Percentiles rank a stretch among this genome's conserved stretches.
Evolutionary conservation across 2,329 filamentous ascomycete genomes (phyloP).

Genomic region (Fusarium liriodendri): DNA sequence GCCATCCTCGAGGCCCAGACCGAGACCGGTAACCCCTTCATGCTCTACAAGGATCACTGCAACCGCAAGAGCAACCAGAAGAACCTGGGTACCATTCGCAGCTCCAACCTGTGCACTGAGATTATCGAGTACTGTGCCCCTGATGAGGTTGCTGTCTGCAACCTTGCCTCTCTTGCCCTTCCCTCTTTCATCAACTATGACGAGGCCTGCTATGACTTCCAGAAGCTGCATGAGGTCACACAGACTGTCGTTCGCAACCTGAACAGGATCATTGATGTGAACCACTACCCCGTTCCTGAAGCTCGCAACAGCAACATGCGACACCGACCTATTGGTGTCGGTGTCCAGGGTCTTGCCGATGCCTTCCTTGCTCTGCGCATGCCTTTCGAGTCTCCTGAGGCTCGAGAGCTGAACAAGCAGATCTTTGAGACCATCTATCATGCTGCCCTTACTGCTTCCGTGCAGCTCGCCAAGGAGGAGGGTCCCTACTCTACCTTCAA

Average conservation of each 20-base stretch:
- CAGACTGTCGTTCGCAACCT: conserved; percentile 94
- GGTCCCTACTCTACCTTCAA: conserved; percentile 92
- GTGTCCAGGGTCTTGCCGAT: conserved; percentile 97
- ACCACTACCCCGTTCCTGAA: conserved; percentile 97
- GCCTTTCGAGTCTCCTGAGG: conserved; percentile 96
- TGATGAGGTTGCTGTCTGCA: conserved; percentile 98
- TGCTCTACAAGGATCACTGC: conserved; percentile 99
- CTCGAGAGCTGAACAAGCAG: conserved; percentile 93
- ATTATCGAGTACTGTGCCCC: conserved; percentile 98
- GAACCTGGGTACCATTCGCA: conserved; percentile 98
- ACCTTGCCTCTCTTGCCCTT: conserved; percentile 92
- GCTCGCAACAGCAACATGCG: conserved; percentile 97
- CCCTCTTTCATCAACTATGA: conserved; percentile 91
- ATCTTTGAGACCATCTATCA: conserved; percentile 99
- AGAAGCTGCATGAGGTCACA: conserved; percentile 94
- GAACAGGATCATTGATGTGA: conserved; percentile 98
- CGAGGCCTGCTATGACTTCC: conserved; percentile 89
- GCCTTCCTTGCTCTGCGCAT: conserved; percentile 96
- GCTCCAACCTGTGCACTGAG: conserved; percentile 98
- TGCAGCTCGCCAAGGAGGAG: conserved; percentile 83
- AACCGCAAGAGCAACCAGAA: conserved; percentile 99
- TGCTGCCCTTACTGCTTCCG: conserved; percentile 88
- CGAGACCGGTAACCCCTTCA: conserved; percentile 98
- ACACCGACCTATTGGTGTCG: conserved; percentile 93
- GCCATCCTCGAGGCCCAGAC: conserved; percentile 98